phyloP scores from a whole-genome alignment of 352 stramenopile species.

The Pythium diclinum region DNA sequence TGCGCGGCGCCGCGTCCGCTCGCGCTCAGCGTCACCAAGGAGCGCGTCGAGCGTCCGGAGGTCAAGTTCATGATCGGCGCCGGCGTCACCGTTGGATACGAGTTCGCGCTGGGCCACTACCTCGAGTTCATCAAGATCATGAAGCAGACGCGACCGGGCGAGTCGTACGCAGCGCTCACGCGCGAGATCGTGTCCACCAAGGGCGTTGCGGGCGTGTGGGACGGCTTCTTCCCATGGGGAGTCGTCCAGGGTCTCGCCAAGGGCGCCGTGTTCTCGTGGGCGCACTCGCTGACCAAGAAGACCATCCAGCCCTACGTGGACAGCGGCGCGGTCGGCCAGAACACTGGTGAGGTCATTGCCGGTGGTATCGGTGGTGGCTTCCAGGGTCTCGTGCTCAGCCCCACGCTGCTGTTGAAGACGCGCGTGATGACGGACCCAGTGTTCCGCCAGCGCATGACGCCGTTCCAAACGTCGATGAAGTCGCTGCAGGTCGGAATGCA shows the following conservation, averaged over 20 bases:
- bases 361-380: constrained; percentile 89
- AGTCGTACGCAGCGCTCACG: constrained; percentile 79
- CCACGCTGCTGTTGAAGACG: constrained; percentile 92
- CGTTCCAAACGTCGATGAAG: constrained; percentile 76
- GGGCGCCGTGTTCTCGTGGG: constrained; percentile 89
- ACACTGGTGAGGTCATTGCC: constrained; percentile 74
- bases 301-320: constrained; percentile 59
- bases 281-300: constrained; percentile 70
- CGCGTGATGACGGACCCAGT: constrained; percentile 93
- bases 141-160: constrained; percentile 83
- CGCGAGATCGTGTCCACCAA: constrained; percentile 86
- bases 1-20: constrained; percentile 28
- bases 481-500: constrained; percentile 84
- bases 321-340: constrained; percentile 46
- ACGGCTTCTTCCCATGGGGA: constrained; percentile 93
- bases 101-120: constrained; percentile 87
- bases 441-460: constrained; percentile 90
- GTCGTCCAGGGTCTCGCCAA: constrained; percentile 88
- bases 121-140: constrained; percentile 95
- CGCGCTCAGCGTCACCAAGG: constrained; percentile 19
- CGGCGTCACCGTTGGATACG: constrained; percentile 84
- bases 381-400: constrained; percentile 91
- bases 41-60: constrained; percentile 47
- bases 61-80: constrained; percentile 85
- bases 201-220: constrained; percentile 88